Percentiles rank a stretch among this genome's conserved stretches.
These are phyloP conservation scores for Penicillium sp. DNA, from an alignment of 2,329 filamentous ascomycete species.

Conservation along the genomic window DNA sequence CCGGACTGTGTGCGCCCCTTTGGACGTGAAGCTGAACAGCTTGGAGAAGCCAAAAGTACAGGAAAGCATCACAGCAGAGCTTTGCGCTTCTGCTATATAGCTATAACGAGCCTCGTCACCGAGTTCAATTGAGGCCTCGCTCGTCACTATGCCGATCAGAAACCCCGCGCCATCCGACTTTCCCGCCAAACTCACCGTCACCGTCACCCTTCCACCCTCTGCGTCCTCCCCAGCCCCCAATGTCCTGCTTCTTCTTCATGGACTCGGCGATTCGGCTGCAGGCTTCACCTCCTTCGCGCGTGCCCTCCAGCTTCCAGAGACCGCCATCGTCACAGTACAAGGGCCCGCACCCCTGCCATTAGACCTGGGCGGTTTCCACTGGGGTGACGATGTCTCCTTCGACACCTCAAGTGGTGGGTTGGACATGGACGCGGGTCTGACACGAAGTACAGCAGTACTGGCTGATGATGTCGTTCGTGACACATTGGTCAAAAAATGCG, in stretches of 20 bases:
- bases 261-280: conserved; percentile 71
- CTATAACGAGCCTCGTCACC: background rate
- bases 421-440: conserved; percentile 63
- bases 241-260: conserved; percentile 78
- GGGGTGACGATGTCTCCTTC: conserved; percentile 65
- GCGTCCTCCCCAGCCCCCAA: conserved; percentile 60
- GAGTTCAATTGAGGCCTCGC: background rate
- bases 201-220: conserved; percentile 40
- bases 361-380: conserved; percentile 65
- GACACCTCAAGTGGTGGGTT: conserved; percentile 52
- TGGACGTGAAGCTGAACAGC: background rate
- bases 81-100: background rate
- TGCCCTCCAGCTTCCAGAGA: conserved; percentile 71
- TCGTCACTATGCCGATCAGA: conserved; percentile 31
- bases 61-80: background rate
- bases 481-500: conserved; percentile 55
- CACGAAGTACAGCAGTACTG: conserved; percentile 48
- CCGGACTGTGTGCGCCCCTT: background rate
- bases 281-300: conserved; percentile 69
- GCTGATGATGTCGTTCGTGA: conserved; percentile 52
- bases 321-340: conserved; percentile 70
- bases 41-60: background rate
- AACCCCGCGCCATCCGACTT: conserved; percentile 48
- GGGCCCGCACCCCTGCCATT: conserved; percentile 69
- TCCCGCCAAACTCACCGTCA: conserved; percentile 40